Evolutionary conservation across 2,329 filamentous ascomycete genomes (phyloP).

Genomic region (Capronia americana): DNA sequence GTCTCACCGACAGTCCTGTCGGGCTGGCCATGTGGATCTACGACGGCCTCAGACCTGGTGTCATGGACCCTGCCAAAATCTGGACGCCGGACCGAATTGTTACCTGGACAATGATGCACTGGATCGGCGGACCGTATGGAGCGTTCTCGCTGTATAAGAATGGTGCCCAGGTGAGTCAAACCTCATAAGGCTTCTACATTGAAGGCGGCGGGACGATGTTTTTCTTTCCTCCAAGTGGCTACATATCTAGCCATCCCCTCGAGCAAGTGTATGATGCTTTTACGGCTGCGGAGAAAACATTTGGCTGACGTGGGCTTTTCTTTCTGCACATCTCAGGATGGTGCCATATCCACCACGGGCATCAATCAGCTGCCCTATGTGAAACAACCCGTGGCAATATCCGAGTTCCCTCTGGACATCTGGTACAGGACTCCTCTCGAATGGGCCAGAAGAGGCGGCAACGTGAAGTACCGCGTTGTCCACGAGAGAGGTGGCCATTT

Average conservation of each 20-base stretch:
- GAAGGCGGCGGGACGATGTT: neutral
- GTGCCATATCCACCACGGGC: conserved; percentile 15
- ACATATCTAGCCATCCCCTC: neutral
- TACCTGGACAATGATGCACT: conserved; percentile 44
- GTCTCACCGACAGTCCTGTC: conserved; percentile 41
- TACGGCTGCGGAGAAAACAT: no score
- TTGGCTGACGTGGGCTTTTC: neutral
- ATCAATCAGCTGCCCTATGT: conserved; percentile 27
- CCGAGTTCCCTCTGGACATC: conserved; percentile 28
- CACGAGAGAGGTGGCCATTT: conserved; percentile 58
- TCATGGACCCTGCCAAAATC: conserved; percentile 34
- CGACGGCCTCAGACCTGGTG: conserved; percentile 38
- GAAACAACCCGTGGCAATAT: conserved; percentile 29
- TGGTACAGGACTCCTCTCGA: conserved; percentile 30
- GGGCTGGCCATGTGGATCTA: conserved; percentile 43
- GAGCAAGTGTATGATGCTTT: neutral
- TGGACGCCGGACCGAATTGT: conserved; percentile 40
- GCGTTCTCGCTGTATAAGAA: conserved; percentile 37
- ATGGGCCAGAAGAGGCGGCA: conserved; percentile 28
- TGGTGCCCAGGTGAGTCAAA: conserved; percentile 21
- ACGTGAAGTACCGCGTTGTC: conserved; percentile 21
- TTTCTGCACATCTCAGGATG: conserved; percentile 15
- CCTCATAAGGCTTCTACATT: neutral
- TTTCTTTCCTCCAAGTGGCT: neutral
- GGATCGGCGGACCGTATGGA: conserved; percentile 37